Percentiles rank a stretch among this genome's conserved stretches.
Conservation (phyloP, 2,329 filamentous ascomycete species). For the Pyricularia pennisetigena region DNA sequence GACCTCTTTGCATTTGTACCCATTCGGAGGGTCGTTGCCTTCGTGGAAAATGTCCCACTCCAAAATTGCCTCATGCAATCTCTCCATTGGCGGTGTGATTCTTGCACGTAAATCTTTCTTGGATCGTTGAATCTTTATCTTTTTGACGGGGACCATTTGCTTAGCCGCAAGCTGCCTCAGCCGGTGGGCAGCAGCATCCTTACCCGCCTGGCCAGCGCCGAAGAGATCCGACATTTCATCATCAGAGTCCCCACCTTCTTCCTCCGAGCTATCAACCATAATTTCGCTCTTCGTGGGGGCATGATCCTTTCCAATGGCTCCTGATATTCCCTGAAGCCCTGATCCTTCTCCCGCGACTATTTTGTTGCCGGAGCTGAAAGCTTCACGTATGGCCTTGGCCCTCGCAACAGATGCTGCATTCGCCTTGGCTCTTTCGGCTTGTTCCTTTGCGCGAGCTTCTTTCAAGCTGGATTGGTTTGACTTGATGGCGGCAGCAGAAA, state of each 20-base stretch:
- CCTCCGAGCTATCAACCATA: conserved; percentile 80
- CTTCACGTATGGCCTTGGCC: conserved; percentile 49
- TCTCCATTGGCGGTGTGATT: conserved; percentile 78
- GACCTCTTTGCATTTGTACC: conserved; percentile 64
- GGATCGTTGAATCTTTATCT: conserved; percentile 69
- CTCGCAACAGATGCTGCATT: conserved; percentile 63
- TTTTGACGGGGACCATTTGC: conserved; percentile 64
- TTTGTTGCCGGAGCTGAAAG: conserved; percentile 18
- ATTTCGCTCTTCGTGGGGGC: conserved; percentile 68
- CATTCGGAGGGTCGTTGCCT: conserved; percentile 75
- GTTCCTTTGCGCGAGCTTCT: conserved; percentile 63
- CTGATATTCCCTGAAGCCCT: conserved; percentile 58
- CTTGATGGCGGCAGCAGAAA: conserved; percentile 1
- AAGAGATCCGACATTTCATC: conserved; percentile 42
- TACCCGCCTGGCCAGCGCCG: conserved; percentile 35
- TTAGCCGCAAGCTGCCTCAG: conserved; percentile 40
- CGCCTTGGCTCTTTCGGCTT: conserved; percentile 62
- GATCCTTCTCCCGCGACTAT: conserved; percentile 69
- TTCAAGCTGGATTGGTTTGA: conserved; percentile 46
- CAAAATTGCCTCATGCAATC: conserved; percentile 76
- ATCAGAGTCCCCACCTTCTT: conserved; percentile 57
- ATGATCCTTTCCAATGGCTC: conserved; percentile 71
- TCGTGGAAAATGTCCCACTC: conserved; percentile 92
- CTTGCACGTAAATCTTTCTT: conserved; percentile 91
- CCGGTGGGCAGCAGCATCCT: conserved; percentile 37